Evolutionary conservation across 805 yeast genomes (phyloP).

Genomic region (Ogataea trehalophila): DNA sequence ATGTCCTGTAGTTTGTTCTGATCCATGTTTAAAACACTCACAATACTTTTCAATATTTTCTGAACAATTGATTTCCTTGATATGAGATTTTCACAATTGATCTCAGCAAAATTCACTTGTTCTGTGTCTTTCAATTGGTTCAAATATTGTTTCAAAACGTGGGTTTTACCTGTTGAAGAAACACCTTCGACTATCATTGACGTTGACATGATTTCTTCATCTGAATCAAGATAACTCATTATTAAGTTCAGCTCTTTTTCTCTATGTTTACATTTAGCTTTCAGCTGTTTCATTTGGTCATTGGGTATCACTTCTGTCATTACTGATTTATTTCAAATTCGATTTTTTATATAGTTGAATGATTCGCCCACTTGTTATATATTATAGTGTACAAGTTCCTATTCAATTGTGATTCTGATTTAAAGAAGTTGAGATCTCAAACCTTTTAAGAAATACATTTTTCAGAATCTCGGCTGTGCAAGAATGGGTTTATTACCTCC

Average conservation of each 20-base stretch:
- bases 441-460: no score
- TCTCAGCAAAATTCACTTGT: slow-evolving; percentile 25
- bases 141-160: slow-evolving; percentile 32
- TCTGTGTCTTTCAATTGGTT: slow-evolving; percentile 12
- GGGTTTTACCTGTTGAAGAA: slow-evolving; percentile 45
- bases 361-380: no score
- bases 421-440: no score
- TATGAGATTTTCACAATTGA: slow-evolving; percentile 43
- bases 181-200: slow-evolving; percentile 44
- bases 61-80: slow-evolving; percentile 38
- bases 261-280: slow-evolving; percentile 21
- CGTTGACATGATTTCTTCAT: slow-evolving; percentile 28
- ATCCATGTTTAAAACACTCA: slow-evolving; percentile 6
- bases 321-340: no score
- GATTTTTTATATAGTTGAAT: no score
- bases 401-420: no score
- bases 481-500: no score
- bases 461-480: no score
- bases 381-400: no score
- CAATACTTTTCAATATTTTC: slow-evolving; percentile 32
- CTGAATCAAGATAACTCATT: slow-evolving; percentile 31
- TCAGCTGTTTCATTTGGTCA: not conserved
- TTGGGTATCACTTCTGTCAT: not conserved
- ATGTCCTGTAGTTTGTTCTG: slow-evolving; percentile 9
- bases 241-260: slow-evolving; percentile 33